Conservation (phyloP, 2,329 filamentous ascomycete species). For the Phaeosphaeria sp. region DNA sequence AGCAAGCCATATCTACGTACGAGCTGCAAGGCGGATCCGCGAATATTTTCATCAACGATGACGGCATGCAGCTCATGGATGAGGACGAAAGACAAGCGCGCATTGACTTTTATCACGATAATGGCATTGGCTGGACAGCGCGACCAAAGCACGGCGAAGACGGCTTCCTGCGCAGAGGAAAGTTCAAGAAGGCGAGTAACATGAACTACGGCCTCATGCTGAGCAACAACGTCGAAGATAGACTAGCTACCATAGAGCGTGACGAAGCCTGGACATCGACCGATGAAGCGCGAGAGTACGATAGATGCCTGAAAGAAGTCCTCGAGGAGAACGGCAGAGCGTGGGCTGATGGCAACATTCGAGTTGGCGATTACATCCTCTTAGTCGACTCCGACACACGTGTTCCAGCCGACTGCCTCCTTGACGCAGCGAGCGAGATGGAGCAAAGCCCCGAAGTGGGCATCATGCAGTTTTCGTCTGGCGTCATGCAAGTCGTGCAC, state of each 20-base stretch:
- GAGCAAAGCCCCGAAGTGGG: slow-evolving; percentile 79
- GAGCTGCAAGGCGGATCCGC: slow-evolving; percentile 67
- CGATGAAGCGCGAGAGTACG: slow-evolving; percentile 46
- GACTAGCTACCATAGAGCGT: slow-evolving; percentile 51
- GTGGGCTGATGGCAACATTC: slow-evolving; percentile 84
- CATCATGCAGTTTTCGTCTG: slow-evolving; percentile 76
- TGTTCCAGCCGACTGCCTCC: slow-evolving; percentile 72
- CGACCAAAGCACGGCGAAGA: slow-evolving; percentile 52
- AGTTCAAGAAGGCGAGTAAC: slow-evolving; percentile 65
- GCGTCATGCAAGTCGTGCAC: slow-evolving; percentile 74
- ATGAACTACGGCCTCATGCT: slow-evolving; percentile 75
- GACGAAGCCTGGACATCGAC: slow-evolving; percentile 38
- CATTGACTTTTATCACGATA: slow-evolving; percentile 59
- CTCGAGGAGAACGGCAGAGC: slow-evolving; percentile 71
- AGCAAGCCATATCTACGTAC: slow-evolving; percentile 66
- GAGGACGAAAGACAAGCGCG: slow-evolving; percentile 52
- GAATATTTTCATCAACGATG: slow-evolving; percentile 73
- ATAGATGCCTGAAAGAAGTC: slow-evolving; percentile 64
- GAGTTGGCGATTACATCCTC: slow-evolving; percentile 82
- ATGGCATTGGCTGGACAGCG: slow-evolving; percentile 59
- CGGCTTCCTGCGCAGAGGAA: slow-evolving; percentile 39
- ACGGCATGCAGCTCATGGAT: slow-evolving; percentile 69
- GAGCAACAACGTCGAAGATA: slow-evolving; percentile 68
- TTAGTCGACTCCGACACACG: slow-evolving; percentile 57
- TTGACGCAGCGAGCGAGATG: slow-evolving; percentile 84